A percentile compares a stretch with the other conserved stretches of the same genome.
Evolutionary conservation across 345 rosid species (phyloP).

Genomic region (Excoecaria cochinchinensis): DNA sequence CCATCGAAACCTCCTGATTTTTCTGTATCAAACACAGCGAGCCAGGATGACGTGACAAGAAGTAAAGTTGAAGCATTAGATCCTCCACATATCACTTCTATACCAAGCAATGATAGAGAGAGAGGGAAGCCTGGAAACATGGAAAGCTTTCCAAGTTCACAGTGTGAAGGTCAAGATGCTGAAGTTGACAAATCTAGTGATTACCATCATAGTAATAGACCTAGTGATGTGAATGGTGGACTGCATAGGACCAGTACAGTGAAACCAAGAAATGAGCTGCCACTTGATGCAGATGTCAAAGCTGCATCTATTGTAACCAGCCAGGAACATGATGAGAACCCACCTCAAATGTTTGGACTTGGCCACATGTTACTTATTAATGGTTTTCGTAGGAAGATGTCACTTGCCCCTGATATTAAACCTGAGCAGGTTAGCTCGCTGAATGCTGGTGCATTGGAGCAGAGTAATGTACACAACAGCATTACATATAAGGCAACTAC

Average conservation of each 20-base stretch:
- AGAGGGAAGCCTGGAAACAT: constrained; percentile 28
- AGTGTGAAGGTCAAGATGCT: constrained; percentile 27
- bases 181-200: constrained; percentile 24
- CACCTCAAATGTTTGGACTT: constrained; percentile 54
- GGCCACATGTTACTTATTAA: constrained; percentile 60
- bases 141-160: constrained; percentile 26
- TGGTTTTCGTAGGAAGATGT: constrained; percentile 54
- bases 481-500: constrained; percentile 26
- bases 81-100: constrained; percentile 23
- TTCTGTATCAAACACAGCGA: constrained; percentile 41
- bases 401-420: constrained; percentile 42
- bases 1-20: constrained; percentile 95
- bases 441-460: constrained; percentile 35
- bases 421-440: constrained; percentile 35
- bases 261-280: constrained; percentile 32
- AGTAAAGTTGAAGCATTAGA: constrained; percentile 22
- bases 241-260: constrained; percentile 22
- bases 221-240: constrained; percentile 27
- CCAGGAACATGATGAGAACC: constrained; percentile 39
- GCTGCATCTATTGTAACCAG: constrained; percentile 29
- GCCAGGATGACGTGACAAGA: constrained; percentile 28
- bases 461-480: constrained; percentile 28
- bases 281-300: constrained; percentile 28
- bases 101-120: constrained; percentile 22
- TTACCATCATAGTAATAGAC: constrained; percentile 29